Evolutionary conservation across 23 red algal species (phyloP), one percentile per base, ranked within the genome.

Genomic region (Agarophyton chilense): DNA sequence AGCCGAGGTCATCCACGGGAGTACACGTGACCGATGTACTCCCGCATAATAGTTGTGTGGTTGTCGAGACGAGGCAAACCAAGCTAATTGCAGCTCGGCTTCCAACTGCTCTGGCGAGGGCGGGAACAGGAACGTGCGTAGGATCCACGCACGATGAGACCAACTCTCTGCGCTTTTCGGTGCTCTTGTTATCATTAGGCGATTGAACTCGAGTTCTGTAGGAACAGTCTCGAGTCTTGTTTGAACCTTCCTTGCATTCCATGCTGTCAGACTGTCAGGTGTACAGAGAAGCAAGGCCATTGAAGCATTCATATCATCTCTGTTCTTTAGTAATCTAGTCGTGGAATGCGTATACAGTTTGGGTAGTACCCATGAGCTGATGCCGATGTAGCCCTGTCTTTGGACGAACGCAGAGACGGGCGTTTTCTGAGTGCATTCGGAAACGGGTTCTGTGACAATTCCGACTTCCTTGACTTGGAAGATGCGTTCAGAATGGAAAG

Each of bases 111-210:
- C 68, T 41, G 53, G 16, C 7, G 57, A 36, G 10, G 25, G 14
- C 13, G 58, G 50, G 57, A 45, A 79, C 11, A 29, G 43, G 29
- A 78, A 46, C 14, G 50, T 39, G 72, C 58, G 31, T 28, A 90
- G 33, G 12, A 79, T 19, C 86, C 86, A 90, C 29, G 57, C 47
- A 52, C 86, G 86, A 40, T 90, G 86, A 57, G 86, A 53, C 86
- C 86, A 90, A 31, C 63, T 70, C 53, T 77, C 86, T 40, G 86
- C 86, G 72, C 72, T 79, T 39, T 90, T 90, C 22, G 86, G 72
- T 14, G 31, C 72, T 21, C 86, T 71, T 2, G 56, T 49, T 44
- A 90, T 71, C 52, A 77, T 79, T 39, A 90, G 71, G 34, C 44
- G 52, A 19, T 71, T 78, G 57, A 90, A 90, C 46, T 79, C 63